Percentiles rank a stretch among this genome's conserved stretches.
These are phyloP conservation scores for Escovopsis sp. DNA, from an alignment of 2,329 filamentous ascomycete species.

Conservation along the genomic window DNA sequence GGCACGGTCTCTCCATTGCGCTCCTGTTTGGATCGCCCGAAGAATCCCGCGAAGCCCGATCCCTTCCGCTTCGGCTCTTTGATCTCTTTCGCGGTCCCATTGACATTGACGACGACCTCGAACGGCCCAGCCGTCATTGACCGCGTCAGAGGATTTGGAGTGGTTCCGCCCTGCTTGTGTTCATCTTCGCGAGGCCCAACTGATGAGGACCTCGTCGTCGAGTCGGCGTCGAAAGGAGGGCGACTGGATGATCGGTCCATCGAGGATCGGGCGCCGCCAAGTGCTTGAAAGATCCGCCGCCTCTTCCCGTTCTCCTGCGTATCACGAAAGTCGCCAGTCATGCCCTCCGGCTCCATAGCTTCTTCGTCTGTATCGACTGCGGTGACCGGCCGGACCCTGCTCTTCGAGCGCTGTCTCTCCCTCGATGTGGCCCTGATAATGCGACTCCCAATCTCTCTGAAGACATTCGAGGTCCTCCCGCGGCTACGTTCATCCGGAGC, in stretches of 20 bases:
- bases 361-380: slow-evolving; percentile 21
- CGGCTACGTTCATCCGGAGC: slow-evolving; percentile 23
- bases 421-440: slow-evolving; percentile 20
- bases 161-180: slow-evolving; percentile 8
- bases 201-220: slow-evolving; percentile 9
- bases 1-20: background rate
- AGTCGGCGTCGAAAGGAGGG: slow-evolving; percentile 7
- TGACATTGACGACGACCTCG: slow-evolving; percentile 9
- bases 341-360: slow-evolving; percentile 26
- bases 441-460: slow-evolving; percentile 36
- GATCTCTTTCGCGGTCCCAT: background rate
- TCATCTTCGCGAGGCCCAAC: slow-evolving; percentile 15
- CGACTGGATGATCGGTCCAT: slow-evolving; percentile 7
- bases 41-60: slow-evolving; percentile 20
- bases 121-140: slow-evolving; percentile 12
- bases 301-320: slow-evolving; percentile 19
- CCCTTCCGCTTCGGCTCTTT: slow-evolving; percentile 28
- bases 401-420: slow-evolving; percentile 17
- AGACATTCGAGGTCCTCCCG: slow-evolving; percentile 27
- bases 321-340: slow-evolving; percentile 19
- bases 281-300: slow-evolving; percentile 24
- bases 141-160: slow-evolving; percentile 8
- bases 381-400: slow-evolving; percentile 8
- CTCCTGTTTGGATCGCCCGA: slow-evolving; percentile 11
- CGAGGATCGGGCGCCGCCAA: slow-evolving; percentile 13